These are phyloP conservation scores for Mortierella claussenii DNA, from an alignment of 192 early-diverging fungal genomes.

Conservation along the genomic window DNA sequence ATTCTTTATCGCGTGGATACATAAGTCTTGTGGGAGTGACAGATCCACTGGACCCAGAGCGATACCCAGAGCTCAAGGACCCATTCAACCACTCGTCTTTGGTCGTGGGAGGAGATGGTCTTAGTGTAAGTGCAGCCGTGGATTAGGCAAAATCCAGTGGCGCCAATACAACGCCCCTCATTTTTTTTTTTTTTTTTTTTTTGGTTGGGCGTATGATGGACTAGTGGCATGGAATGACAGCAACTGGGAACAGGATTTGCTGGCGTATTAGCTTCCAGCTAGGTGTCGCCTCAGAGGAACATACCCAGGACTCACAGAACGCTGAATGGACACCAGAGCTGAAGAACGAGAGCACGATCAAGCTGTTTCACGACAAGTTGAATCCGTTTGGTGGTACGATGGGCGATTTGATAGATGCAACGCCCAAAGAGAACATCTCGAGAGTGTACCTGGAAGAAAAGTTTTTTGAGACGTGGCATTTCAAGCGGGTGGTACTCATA, in stretches of 20 bases:
- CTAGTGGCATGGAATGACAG: background rate
- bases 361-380: background rate
- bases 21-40: constrained; percentile 23
- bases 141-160: background rate
- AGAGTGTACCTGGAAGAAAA: constrained; percentile 19
- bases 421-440: constrained; percentile 4
- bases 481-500: background rate
- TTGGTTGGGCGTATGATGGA: too few species aligned
- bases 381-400: constrained; percentile 10
- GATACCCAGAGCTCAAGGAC: background rate
- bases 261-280: background rate
- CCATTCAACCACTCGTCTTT: too few species aligned
- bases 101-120: background rate
- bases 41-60: constrained; percentile 2
- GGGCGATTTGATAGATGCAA: constrained; percentile 22
- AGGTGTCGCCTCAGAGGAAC: background rate
- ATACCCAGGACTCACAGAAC: background rate
- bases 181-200: background rate
- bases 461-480: constrained; percentile 15
- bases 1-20: constrained; percentile 2
- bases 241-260: background rate
- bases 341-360: background rate
- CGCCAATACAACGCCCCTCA: background rate
- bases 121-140: background rate
- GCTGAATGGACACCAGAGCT: constrained; percentile 3